These are phyloP conservation scores for Saccharomycopsis babjevae DNA, from an alignment of 805 yeast species.

Conservation along the genomic window DNA sequence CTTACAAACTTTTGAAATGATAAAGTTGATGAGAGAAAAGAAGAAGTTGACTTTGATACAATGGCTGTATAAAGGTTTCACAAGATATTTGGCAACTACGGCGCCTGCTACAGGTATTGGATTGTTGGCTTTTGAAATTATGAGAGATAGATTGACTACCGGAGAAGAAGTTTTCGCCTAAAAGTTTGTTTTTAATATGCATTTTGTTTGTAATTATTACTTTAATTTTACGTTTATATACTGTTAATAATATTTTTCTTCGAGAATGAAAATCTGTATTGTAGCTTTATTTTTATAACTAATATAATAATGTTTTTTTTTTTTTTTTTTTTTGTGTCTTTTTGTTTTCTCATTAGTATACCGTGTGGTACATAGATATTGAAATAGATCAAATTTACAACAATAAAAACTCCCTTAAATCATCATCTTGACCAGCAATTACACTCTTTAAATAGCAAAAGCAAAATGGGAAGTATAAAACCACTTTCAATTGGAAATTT, in stretches of 20 bases:
- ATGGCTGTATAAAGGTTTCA: slow-evolving; percentile 74
- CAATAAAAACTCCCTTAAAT: not conserved
- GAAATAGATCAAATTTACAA: too few relatives aligned
- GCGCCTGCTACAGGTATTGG: slow-evolving; percentile 89
- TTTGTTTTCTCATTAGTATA: not conserved
- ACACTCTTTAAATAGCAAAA: not conserved
- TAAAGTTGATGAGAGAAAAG: slow-evolving; percentile 41
- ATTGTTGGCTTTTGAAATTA: slow-evolving; percentile 70
- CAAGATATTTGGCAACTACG: slow-evolving; percentile 57
- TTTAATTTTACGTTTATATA: not conserved
- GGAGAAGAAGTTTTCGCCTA: not conserved
- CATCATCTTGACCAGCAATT: not conserved
- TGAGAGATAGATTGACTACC: slow-evolving; percentile 36
- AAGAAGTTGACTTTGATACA: slow-evolving; percentile 47
- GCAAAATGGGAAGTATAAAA: not conserved
- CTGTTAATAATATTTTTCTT: not conserved
- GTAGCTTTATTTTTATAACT: not conserved
- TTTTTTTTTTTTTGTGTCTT: not conserved
- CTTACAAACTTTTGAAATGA: slow-evolving; percentile 59
- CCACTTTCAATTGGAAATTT: not conserved
- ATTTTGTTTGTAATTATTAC: not conserved
- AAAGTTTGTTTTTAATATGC: not conserved
- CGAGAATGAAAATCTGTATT: not conserved
- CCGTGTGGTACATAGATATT: too few relatives aligned
- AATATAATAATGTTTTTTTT: not conserved